These are phyloP conservation scores for Pyrus bretschneideri DNA, from an alignment of 306 rosid species.

Conservation along the genomic window DNA sequence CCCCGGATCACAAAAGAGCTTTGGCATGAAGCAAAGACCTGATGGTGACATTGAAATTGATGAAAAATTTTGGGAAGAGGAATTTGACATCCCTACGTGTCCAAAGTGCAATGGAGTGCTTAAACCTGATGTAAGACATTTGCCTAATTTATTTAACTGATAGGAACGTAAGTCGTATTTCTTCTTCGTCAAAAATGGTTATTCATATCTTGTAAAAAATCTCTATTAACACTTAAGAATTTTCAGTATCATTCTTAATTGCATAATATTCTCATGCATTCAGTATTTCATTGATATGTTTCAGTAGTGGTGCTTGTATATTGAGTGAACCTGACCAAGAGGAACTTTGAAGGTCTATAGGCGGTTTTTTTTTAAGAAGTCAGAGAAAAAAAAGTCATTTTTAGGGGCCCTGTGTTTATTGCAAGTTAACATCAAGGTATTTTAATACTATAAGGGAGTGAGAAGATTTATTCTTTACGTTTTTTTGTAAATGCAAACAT, in stretches of 20 bases:
- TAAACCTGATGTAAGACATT: slow-evolving; percentile 78
- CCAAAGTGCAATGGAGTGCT: slow-evolving; percentile 79
- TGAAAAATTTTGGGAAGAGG: slow-evolving; percentile 88
- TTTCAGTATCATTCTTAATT: background rate
- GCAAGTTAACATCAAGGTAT: too few relatives aligned
- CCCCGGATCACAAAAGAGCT: slow-evolving; percentile 78
- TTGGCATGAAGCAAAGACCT: slow-evolving; percentile 98
- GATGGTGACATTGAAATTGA: slow-evolving; percentile 97
- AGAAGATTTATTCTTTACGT: too few relatives aligned
- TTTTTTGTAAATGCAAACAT: too few relatives aligned
- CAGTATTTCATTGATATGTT: background rate
- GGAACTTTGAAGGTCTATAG: background rate
- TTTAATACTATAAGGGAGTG: too few relatives aligned
- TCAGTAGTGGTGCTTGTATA: background rate
- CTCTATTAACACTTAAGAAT: background rate
- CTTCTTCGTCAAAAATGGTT: background rate
- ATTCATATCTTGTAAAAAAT: background rate
- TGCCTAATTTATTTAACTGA: slow-evolving; percentile 9
- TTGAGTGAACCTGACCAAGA: background rate
- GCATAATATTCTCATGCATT: background rate
- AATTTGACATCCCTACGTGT: slow-evolving; percentile 74
- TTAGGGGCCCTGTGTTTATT: background rate
- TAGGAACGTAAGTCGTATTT: background rate
- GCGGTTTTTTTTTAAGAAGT: background rate
- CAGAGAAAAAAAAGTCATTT: background rate